Percentiles rank a stretch among this genome's conserved stretches.
phyloP scores from a whole-genome alignment of 2,329 filamentous ascomycete genomes.

The Eutypella sp. region DNA sequence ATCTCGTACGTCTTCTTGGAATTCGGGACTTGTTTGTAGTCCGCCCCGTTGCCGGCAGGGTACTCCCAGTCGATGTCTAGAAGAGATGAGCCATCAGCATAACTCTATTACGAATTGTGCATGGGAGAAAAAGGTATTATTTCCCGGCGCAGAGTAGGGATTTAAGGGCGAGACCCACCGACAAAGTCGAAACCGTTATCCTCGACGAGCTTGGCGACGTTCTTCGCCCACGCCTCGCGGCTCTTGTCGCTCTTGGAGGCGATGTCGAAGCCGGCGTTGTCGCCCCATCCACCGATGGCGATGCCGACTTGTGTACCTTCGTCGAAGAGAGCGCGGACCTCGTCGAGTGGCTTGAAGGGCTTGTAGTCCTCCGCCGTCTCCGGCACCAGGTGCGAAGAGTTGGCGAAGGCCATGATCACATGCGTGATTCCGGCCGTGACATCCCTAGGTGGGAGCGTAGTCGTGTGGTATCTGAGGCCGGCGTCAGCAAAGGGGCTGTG shows the following conservation, averaged over 20 bases:
- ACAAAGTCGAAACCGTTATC: neutral
- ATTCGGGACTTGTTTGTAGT: constrained; percentile 62
- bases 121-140: too few relatives aligned
- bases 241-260: constrained; percentile 15
- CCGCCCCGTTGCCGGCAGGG: constrained; percentile 60
- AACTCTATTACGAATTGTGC: too few relatives aligned
- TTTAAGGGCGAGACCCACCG: neutral
- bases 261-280: constrained; percentile 56
- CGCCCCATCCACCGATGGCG: constrained; percentile 71
- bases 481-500: too few relatives aligned
- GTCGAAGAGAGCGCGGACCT: constrained; percentile 3
- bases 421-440: constrained; percentile 8
- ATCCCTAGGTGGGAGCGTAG: constrained; percentile 4
- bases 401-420: constrained; percentile 12
- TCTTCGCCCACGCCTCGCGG: neutral
- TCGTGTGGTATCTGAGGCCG: constrained; percentile 9
- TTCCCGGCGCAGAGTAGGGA: too few relatives aligned
- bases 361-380: constrained; percentile 5
- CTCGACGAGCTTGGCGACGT: neutral
- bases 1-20: constrained; percentile 54
- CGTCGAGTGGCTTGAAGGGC: constrained; percentile 8
- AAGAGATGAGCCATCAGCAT: neutral
- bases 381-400: constrained; percentile 7
- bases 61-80: constrained; percentile 60
- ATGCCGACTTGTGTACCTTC: neutral